Evolutionary conservation across 2,329 filamentous ascomycete species (phyloP).

Genomic region (Hymenotorrendiella dingleyae): DNA sequence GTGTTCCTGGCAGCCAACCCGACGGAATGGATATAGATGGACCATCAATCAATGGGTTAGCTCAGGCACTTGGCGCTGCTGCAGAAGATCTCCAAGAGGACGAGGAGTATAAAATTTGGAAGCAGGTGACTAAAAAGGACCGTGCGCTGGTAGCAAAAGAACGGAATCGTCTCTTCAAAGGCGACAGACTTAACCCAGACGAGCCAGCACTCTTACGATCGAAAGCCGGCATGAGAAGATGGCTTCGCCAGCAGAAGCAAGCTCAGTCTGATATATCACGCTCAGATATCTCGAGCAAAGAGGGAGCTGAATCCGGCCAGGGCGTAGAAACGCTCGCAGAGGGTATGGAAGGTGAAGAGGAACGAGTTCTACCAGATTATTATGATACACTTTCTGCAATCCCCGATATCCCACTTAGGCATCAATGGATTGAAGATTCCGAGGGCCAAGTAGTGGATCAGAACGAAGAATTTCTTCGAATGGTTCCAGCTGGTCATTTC

Average conservation of each 20-base stretch:
- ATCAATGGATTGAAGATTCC: slow-evolving; percentile 84
- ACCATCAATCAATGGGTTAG: slow-evolving; percentile 60
- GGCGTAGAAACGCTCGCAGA: slow-evolving; percentile 77
- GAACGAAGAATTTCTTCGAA: slow-evolving; percentile 73
- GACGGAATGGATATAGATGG: slow-evolving; percentile 87
- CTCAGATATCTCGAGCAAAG: slow-evolving; percentile 36
- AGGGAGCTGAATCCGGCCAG: slow-evolving; percentile 42
- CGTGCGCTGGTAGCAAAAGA: slow-evolving; percentile 81
- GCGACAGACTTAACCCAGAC: slow-evolving; percentile 76
- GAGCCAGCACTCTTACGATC: slow-evolving; percentile 80
- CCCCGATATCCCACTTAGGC: slow-evolving; percentile 71
- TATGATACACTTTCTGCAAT: slow-evolving; percentile 84
- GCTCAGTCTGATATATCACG: slow-evolving; percentile 44
- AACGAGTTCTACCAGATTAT: slow-evolving; percentile 84
- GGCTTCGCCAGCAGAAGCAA: slow-evolving; percentile 72
- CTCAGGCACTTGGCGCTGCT: slow-evolving; percentile 58
- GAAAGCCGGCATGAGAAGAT: slow-evolving; percentile 85
- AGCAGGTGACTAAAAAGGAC: slow-evolving; percentile 96
- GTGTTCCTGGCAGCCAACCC: slow-evolving; percentile 64
- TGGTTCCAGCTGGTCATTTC: slow-evolving; percentile 72
- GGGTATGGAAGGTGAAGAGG: slow-evolving; percentile 80
- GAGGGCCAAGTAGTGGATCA: slow-evolving; percentile 87
- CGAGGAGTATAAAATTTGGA: slow-evolving; percentile 97
- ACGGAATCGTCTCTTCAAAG: slow-evolving; percentile 78
- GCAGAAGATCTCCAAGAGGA: slow-evolving; percentile 78